A percentile compares a stretch with the other conserved stretches of the same genome.
Evolutionary conservation across 208 protist genomes (phyloP).

Genomic region (Hexamita inflata): DNA sequence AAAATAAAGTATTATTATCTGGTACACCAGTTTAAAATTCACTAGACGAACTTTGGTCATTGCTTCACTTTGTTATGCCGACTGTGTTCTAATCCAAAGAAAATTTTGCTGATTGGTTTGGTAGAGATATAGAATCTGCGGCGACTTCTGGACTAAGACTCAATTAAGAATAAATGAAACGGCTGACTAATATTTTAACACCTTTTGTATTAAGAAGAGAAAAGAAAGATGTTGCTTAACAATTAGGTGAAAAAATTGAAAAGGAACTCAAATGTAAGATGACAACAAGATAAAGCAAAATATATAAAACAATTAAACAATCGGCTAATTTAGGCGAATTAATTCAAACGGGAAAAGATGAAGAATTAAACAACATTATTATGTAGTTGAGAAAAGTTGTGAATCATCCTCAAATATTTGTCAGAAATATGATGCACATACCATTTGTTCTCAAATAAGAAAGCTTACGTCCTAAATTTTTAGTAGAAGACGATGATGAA

Average conservation of each 20-base stretch:
- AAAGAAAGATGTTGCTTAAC: slow-evolving; percentile 83
- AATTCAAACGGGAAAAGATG: background rate
- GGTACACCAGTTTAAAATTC: slow-evolving; percentile 58
- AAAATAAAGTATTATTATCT: slow-evolving; percentile 55
- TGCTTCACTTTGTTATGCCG: slow-evolving; percentile 64
- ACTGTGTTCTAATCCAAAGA: slow-evolving; percentile 52
- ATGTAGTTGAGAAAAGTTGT: slow-evolving; percentile 65
- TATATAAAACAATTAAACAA: slow-evolving; percentile 28
- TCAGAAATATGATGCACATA: too few species aligned
- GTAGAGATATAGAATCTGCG: slow-evolving; percentile 27
- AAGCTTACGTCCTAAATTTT: too few species aligned
- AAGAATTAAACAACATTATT: slow-evolving; percentile 63
- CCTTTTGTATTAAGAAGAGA: slow-evolving; percentile 91
- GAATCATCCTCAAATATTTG: slow-evolving; percentile 60
- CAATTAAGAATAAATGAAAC: slow-evolving; percentile 64
- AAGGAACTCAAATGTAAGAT: slow-evolving; percentile 19
- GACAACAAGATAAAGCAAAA: background rate
- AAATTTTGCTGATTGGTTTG: slow-evolving; percentile 44
- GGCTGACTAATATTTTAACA: slow-evolving; percentile 76
- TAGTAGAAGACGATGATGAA: too few species aligned
- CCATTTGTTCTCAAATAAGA: too few species aligned
- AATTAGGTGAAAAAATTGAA: slow-evolving; percentile 71
- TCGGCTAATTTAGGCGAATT: background rate
- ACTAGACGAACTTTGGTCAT: slow-evolving; percentile 58
- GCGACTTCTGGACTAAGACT: slow-evolving; percentile 44